These are phyloP conservation scores for Mycosphaerella sp. DNA, from an alignment of 2,329 filamentous ascomycete genomes.

Conservation along the genomic window DNA sequence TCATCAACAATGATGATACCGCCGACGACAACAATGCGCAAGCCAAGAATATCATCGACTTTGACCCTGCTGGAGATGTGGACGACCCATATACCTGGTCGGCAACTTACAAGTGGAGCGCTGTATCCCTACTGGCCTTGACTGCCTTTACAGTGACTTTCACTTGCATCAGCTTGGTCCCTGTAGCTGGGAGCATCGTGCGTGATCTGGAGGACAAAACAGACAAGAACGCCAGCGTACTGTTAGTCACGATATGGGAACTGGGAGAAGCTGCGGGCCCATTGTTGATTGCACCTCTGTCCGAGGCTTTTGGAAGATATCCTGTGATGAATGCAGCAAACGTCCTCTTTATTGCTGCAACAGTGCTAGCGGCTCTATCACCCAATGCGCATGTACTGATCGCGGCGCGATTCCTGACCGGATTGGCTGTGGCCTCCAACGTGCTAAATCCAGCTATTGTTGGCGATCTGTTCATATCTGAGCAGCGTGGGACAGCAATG, in stretches of 20 bases:
- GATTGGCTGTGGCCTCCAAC: conserved; percentile 43
- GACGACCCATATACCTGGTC: conserved; percentile 54
- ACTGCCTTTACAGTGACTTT: conserved; percentile 51
- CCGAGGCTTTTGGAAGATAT: conserved; percentile 40
- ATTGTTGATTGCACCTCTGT: conserved; percentile 42
- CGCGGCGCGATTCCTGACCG: conserved; percentile 41
- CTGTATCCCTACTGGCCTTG: conserved; percentile 49
- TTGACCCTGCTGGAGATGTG: conserved; percentile 41
- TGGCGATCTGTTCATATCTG: conserved; percentile 55
- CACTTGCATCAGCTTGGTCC: conserved; percentile 31
- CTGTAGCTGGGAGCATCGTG: conserved; percentile 27
- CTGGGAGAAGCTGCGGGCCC: conserved; percentile 45
- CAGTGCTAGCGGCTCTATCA: conserved; percentile 37
- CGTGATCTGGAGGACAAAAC: conserved; percentile 21
- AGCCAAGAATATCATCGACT: conserved; percentile 37
- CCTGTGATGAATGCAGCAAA: conserved; percentile 39
- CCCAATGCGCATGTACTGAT: conserved; percentile 39
- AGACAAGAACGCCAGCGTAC: conserved; percentile 27
- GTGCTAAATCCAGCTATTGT: conserved; percentile 59
- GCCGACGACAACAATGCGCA: conserved; percentile 11
- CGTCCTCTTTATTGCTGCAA: conserved; percentile 42
- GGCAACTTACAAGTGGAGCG: conserved; percentile 43
- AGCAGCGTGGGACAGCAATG: conserved; percentile 55
- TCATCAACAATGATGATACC: not conserved
- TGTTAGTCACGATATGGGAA: conserved; percentile 47